These are phyloP conservation scores for Rhipidocladum racemiflorum DNA, from an alignment of 176 grass and related monocot genomes.

Conservation along the genomic window DNA sequence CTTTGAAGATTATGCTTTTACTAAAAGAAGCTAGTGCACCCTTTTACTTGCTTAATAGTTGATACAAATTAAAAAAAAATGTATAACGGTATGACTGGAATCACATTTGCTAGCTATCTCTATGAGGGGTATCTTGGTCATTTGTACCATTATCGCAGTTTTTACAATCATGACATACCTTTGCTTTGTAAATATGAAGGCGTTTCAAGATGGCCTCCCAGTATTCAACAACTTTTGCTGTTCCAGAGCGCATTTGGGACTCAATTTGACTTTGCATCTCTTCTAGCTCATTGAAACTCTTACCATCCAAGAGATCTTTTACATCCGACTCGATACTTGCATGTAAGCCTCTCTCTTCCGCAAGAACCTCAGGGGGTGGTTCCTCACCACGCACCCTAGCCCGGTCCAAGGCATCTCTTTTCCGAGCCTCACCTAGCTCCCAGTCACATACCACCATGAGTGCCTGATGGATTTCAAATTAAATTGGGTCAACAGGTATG, in stretches of 20 bases:
- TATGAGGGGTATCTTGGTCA: too few species aligned
- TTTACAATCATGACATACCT: conserved; percentile 57
- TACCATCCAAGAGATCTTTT: conserved; percentile 83
- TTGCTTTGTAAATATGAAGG: conserved; percentile 96
- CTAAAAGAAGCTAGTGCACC: background rate
- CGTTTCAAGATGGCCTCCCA: conserved; percentile 94
- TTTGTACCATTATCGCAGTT: conserved; percentile 17
- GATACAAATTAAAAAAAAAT: background rate
- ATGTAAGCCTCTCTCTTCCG: conserved; percentile 93
- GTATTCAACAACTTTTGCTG: conserved; percentile 97
- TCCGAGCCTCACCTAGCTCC: conserved; percentile 81
- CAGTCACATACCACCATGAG: conserved; percentile 88
- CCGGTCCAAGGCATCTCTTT: conserved; percentile 88
- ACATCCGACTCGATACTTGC: conserved; percentile 90
- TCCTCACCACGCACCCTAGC: conserved; percentile 97
- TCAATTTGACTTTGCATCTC: conserved; percentile 91
- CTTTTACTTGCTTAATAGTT: conserved; percentile 1
- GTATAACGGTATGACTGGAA: background rate
- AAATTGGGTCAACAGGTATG: background rate
- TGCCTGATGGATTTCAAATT: conserved; percentile 53
- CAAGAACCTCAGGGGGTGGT: conserved; percentile 75
- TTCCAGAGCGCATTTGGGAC: conserved; percentile 90
- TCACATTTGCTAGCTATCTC: conserved; percentile 13
- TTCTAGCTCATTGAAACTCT: conserved; percentile 66
- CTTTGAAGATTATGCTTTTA: conserved; percentile 4